These are phyloP conservation scores for Scedosporium apiospermum DNA, from an alignment of 2,329 filamentous ascomycete species.

Conservation along the genomic window DNA sequence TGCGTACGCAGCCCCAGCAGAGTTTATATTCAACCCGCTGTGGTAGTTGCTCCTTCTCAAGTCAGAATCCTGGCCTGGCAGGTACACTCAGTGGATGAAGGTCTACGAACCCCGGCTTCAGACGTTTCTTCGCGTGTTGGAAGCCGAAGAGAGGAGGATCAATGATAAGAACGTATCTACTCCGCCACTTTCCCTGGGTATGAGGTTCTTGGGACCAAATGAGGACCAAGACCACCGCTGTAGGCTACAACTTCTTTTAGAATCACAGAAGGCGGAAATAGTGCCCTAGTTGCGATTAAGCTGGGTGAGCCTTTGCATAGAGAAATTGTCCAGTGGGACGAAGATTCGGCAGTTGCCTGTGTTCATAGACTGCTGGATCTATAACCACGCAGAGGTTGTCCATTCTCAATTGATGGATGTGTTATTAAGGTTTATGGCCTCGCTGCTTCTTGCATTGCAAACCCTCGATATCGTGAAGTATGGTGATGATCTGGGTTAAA, in stretches of 20 bases:
- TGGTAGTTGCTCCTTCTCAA: constrained; percentile 27
- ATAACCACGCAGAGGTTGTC: not conserved
- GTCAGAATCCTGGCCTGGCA: constrained; percentile 22
- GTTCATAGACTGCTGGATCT: constrained; percentile 3
- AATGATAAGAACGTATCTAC: not conserved
- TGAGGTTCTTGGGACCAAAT: constrained; percentile 23
- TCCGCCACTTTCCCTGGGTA: constrained; percentile 20
- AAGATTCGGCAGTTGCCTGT: not conserved
- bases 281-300: constrained; percentile 12
- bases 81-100: constrained; percentile 19
- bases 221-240: constrained; percentile 12
- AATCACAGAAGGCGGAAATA: constrained; percentile 14
- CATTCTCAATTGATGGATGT: too few relatives aligned
- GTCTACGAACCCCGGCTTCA: constrained; percentile 21
- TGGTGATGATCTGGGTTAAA: too few relatives aligned
- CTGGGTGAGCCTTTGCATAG: constrained; percentile 9
- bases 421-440: too few relatives aligned
- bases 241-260: constrained; percentile 14
- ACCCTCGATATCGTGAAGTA: too few relatives aligned
- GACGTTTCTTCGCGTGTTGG: constrained; percentile 22
- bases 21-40: constrained; percentile 24
- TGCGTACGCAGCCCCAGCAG: constrained; percentile 21
- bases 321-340: constrained; percentile 12
- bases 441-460: too few relatives aligned
- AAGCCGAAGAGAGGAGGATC: constrained; percentile 19